Conservation (phyloP, 2,329 filamentous ascomycete species). For the Aspergillus pseudonomiae region DNA sequence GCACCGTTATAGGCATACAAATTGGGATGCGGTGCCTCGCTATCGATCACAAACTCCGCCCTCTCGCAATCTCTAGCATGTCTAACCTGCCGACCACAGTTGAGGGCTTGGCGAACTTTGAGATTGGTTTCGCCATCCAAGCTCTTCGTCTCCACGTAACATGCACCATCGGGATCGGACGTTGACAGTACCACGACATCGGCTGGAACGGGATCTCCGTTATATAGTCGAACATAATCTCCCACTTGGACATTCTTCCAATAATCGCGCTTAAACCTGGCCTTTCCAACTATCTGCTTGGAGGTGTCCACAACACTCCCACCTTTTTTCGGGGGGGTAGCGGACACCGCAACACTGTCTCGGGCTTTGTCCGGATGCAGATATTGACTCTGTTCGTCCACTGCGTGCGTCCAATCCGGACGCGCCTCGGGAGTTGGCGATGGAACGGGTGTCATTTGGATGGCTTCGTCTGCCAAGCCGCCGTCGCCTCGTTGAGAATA, state of each 20-base stretch:
- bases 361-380: conserved; percentile 36
- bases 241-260: conserved; percentile 97
- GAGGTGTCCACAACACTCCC: conserved; percentile 75
- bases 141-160: conserved; percentile 98
- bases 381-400: conserved; percentile 33
- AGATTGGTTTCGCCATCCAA: conserved; percentile 96
- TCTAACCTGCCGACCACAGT: conserved; percentile 78
- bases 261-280: conserved; percentile 85
- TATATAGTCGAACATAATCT: conserved; percentile 95
- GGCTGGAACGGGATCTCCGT: conserved; percentile 91
- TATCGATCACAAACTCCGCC: conserved; percentile 84
- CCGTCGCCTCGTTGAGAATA: conserved; percentile 53
- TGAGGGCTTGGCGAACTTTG: conserved; percentile 89
- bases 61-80: conserved; percentile 92
- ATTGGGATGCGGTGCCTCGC: conserved; percentile 88
- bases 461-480: conserved; percentile 62
- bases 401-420: conserved; percentile 45
- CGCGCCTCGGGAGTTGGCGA: conserved; percentile 69
- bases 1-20: conserved; percentile 93
- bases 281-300: conserved; percentile 66
- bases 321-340: conserved; percentile 47
- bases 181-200: conserved; percentile 92
- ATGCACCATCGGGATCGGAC: conserved; percentile 89
- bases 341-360: conserved; percentile 27
- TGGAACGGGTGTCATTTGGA: conserved; percentile 94